Evolutionary conservation across 2,329 filamentous ascomycete species (phyloP).

Genomic region (Penicillium sp.): DNA sequence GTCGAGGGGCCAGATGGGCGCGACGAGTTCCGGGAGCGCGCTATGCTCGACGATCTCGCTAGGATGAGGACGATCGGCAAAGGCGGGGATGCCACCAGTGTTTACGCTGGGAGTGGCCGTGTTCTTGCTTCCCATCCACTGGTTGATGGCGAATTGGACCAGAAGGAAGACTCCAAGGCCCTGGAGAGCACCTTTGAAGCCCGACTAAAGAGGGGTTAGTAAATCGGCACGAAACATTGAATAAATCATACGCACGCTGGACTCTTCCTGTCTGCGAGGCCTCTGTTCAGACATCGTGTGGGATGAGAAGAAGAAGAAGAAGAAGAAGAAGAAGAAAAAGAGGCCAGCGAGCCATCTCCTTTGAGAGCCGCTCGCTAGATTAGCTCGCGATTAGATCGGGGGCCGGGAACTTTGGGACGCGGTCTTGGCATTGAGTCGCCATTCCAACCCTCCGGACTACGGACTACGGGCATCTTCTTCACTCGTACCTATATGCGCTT

Average conservation of each 20-base stretch:
- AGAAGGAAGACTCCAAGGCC: slow-evolving; percentile 58
- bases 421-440: slow-evolving; percentile 4
- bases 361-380: background rate
- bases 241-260: slow-evolving; percentile 25
- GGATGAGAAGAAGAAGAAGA: slow-evolving; percentile 13
- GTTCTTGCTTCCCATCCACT: slow-evolving; percentile 49
- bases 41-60: slow-evolving; percentile 34
- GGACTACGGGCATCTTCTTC: background rate
- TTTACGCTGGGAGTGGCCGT: slow-evolving; percentile 22
- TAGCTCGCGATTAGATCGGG: slow-evolving; percentile 9
- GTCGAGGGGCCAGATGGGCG: slow-evolving; percentile 82
- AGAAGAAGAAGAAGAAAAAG: slow-evolving; percentile 10
- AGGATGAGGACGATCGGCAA: slow-evolving; percentile 59
- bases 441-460: background rate
- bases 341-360: slow-evolving; percentile 11
- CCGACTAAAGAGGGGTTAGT: slow-evolving; percentile 36
- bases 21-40: slow-evolving; percentile 65
- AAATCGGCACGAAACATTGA: slow-evolving; percentile 4
- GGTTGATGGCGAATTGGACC: slow-evolving; percentile 55
- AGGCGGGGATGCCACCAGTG: slow-evolving; percentile 55
- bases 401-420: slow-evolving; percentile 2
- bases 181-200: slow-evolving; percentile 48
- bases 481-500: slow-evolving; percentile 2
- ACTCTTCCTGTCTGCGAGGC: slow-evolving; percentile 37
- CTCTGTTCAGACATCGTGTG: slow-evolving; percentile 40